Conservation (phyloP, 208 protist genomes). For the Acanthamoeba castellanii region DNA sequence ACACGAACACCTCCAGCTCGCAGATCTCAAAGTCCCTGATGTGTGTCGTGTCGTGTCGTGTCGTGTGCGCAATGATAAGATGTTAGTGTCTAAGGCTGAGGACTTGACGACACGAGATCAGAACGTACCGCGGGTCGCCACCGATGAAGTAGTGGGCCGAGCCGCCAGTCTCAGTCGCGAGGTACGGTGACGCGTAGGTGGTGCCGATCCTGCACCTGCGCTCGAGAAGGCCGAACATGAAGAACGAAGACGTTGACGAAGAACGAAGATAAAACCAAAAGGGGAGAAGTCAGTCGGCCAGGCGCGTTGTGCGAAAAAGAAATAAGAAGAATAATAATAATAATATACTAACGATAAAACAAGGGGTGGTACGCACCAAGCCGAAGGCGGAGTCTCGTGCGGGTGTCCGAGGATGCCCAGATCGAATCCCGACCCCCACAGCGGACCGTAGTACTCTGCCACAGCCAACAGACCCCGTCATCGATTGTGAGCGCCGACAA, state of each 20-base stretch:
- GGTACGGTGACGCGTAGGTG: constrained; percentile 3
- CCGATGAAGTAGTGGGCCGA: constrained; percentile 8
- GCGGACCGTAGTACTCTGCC: constrained; percentile 1
- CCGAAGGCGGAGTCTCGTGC: background rate
- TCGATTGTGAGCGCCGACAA: no score
- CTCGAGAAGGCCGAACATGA: no score
- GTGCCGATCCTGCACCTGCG: constrained; percentile 8
- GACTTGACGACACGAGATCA: background rate
- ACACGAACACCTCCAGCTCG: constrained; percentile 23
- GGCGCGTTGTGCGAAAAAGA: background rate
- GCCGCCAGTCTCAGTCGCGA: background rate
- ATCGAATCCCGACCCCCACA: constrained; percentile 40
- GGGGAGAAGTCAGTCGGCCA: no score
- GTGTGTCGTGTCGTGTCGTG: background rate
- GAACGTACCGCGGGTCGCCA: background rate
- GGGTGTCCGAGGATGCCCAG: constrained; percentile 19
- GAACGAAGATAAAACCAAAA: background rate
- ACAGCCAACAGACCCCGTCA: background rate
- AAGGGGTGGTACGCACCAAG: background rate
- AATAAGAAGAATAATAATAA: background rate
- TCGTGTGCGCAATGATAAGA: background rate
- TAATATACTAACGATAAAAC: background rate
- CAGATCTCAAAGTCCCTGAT: constrained; percentile 13
- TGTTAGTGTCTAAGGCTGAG: background rate
- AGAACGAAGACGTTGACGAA: no score